A percentile compares a stretch with the other conserved stretches of the same genome.
phyloP scores from a whole-genome alignment of 2,329 filamentous ascomycete genomes.

The Fusarium scirpi region DNA sequence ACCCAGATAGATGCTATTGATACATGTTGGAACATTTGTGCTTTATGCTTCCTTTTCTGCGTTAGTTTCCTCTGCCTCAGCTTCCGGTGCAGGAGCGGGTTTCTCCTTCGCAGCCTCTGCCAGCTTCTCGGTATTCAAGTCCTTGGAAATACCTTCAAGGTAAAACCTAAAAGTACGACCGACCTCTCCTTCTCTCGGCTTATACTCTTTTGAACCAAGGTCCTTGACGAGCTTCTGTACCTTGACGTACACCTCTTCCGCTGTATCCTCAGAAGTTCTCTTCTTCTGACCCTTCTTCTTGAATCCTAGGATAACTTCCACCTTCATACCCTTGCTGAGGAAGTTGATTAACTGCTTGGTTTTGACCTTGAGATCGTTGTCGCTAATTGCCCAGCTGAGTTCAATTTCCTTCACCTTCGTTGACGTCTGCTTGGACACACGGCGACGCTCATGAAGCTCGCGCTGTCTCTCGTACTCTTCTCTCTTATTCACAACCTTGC shows the following conservation, averaged over 20 bases:
- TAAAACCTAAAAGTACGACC: constrained; percentile 58
- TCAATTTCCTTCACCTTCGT: constrained; percentile 80
- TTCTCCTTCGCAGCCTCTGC: background rate
- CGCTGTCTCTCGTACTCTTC: constrained; percentile 60
- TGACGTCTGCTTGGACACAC: constrained; percentile 56
- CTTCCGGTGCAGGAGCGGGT: background rate
- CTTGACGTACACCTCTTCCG: constrained; percentile 64
- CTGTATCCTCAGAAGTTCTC: constrained; percentile 71
- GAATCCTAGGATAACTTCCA: constrained; percentile 77
- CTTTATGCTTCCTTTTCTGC: constrained; percentile 4
- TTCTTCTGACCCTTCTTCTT: constrained; percentile 71
- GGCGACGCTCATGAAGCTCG: constrained; percentile 58
- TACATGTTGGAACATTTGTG: constrained; percentile 25
- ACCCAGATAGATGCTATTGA: constrained; percentile 41
- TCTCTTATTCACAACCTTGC: constrained; percentile 74
- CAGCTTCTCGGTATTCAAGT: constrained; percentile 5
- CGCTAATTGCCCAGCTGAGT: constrained; percentile 87
- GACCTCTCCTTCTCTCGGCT: constrained; percentile 59
- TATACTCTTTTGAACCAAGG: constrained; percentile 58
- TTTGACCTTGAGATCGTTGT: constrained; percentile 79
- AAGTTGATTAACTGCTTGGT: constrained; percentile 76
- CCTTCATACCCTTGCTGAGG: constrained; percentile 77
- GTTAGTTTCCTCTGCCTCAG: background rate
- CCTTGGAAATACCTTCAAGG: constrained; percentile 53
- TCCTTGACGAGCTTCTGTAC: constrained; percentile 53